Evolutionary conservation across 2,329 filamentous ascomycete species (phyloP), one percentile per base, ranked within the genome.

Genomic region (Coccinonectria pachysandricola): DNA sequence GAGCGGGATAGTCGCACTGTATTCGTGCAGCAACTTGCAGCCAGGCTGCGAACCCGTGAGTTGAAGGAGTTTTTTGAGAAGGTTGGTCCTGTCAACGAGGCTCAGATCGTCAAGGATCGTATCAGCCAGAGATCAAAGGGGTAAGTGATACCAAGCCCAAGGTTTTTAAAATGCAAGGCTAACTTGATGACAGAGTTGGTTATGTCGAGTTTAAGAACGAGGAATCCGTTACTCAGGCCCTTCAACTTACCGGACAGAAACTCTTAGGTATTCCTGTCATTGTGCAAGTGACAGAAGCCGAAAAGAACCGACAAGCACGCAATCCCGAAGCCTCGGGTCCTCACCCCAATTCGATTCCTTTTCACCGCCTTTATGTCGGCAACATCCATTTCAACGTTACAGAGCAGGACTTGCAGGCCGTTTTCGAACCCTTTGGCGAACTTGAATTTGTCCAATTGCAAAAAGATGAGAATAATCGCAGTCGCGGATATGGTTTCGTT

Each of bases 331-430:
- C 71, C 26, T 68, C 70, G 40, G 75, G 69, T 40, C 65, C 62
- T 32, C 74, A 84, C 43, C 77, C 80, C 34, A 87, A 87, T 53
- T 80, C 83, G 35, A 79, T 93, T 33, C 91, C 91, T 13, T 96
- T 96, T 65, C 91, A 98, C 61, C 83, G 92, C 44, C 79, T 98
- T 34, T 98, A 96, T 57, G 88, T 98, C 44, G 91, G 91, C 59
- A 98, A 98, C 56, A 96, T 98, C 45, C 91, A 98, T 65, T 98
- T 98, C 71, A 95, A 86, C 55, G 93, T 98, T 54, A 95, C 86
- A 52, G 91, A 98, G 61, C 77, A 79, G 55, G 92, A 98, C 60
- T 67, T 98, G 41, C 80, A 88, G 66, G 86, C 88, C 53, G 86
- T 98, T 35, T 98, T 98, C 57, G 85, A 92, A 61, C 88, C 91